Evolutionary conservation across 495 filamentous ascomycete genomes (phyloP).

Genomic region (Friedmanniomyces endolithicus): DNA sequence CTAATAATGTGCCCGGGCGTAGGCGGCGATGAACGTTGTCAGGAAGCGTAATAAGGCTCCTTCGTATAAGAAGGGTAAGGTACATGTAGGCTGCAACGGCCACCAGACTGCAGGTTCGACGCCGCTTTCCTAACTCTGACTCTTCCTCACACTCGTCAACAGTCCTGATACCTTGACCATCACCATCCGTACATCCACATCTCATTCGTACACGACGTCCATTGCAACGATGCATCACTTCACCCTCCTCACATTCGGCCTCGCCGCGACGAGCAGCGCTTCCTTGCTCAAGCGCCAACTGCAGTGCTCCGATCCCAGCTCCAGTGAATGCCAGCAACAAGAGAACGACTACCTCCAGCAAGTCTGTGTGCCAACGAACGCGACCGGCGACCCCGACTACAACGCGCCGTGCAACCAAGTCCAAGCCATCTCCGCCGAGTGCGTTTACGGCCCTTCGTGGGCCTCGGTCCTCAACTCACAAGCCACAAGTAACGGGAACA

Average conservation of each 20-base stretch:
- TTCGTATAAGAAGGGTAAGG: no score
- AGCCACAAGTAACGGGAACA: background rate
- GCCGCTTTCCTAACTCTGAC: no score
- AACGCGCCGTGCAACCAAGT: conserved; percentile 9
- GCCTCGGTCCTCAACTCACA: background rate
- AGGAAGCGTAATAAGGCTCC: no score
- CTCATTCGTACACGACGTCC: background rate
- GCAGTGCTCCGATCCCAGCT: background rate
- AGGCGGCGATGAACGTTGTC: no score
- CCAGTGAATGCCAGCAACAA: background rate
- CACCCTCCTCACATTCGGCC: background rate
- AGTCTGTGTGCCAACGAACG: conserved; percentile 6
- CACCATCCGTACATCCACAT: background rate
- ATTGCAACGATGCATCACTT: background rate
- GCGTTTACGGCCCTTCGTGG: conserved; percentile 6
- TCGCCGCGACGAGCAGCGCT: background rate
- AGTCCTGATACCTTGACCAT: background rate
- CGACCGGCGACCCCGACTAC: conserved; percentile 3
- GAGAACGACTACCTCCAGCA: background rate
- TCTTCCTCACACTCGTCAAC: background rate
- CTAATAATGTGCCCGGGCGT: no score
- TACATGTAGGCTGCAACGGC: no score
- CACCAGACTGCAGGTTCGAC: no score
- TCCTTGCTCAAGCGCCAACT: background rate
- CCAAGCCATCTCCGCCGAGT: conserved; percentile 1